A percentile compares a stretch with the other conserved stretches of the same genome.
Conservation (phyloP, 371 early-diverging fungal species). For the Entomophthora muscae region DNA sequence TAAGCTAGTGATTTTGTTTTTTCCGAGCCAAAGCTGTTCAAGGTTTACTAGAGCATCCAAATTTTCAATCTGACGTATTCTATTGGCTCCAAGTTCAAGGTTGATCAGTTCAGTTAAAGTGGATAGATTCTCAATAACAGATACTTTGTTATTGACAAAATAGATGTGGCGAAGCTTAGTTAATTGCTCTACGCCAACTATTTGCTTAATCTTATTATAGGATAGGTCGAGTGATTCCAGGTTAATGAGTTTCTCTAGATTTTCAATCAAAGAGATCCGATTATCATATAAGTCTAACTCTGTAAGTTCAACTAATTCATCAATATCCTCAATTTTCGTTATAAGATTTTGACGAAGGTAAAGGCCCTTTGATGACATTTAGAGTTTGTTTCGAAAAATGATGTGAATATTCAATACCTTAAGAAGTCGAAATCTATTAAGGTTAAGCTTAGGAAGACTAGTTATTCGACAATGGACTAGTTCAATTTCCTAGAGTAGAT, state of each 20-base stretch:
- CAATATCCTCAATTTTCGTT: constrained; percentile 46
- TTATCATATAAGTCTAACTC: constrained; percentile 95
- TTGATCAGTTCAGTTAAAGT: constrained; percentile 44
- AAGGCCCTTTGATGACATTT: constrained; percentile 26
- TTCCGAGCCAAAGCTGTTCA: constrained; percentile 85
- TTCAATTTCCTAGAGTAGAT: constrained; percentile 49
- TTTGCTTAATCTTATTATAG: constrained; percentile 70
- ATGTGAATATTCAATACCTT: constrained; percentile 23
- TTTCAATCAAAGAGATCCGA: constrained; percentile 57
- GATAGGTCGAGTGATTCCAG: constrained; percentile 76
- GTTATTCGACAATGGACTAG: constrained; percentile 57
- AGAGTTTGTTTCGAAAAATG: neutral
- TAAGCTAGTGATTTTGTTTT: constrained; percentile 82
- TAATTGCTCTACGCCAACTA: constrained; percentile 39
- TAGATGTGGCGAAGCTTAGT: constrained; percentile 40
- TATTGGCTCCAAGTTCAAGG: constrained; percentile 88
- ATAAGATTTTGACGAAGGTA: constrained; percentile 86
- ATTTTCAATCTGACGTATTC: constrained; percentile 70
- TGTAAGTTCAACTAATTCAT: constrained; percentile 25
- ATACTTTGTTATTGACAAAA: constrained; percentile 72
- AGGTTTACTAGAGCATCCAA: constrained; percentile 58
- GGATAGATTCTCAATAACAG: constrained; percentile 51
- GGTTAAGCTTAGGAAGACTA: constrained; percentile 29
- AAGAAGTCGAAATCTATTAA: constrained; percentile 49
- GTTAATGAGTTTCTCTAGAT: constrained; percentile 31